Evolutionary conservation across 2,329 filamentous ascomycete species (phyloP).

Genomic region (Pseudocercospora fijiensis): DNA sequence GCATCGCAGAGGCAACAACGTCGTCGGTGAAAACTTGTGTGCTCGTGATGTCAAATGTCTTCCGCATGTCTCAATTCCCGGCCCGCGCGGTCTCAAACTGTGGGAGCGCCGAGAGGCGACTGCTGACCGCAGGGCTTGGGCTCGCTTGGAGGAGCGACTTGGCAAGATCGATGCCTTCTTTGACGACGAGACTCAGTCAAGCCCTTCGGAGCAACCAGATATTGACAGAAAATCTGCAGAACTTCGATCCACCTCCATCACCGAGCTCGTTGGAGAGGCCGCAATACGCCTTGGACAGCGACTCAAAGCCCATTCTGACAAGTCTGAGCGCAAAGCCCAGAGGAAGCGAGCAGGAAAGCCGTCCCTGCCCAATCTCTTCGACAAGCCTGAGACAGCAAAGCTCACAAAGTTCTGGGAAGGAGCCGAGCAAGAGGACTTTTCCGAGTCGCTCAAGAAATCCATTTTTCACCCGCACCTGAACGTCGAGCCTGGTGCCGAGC

Average conservation of each 20-base stretch:
- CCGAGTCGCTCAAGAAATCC: not conserved
- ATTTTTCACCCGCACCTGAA: constrained; percentile 6
- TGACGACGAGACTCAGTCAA: not conserved
- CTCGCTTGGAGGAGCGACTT: not conserved
- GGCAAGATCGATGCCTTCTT: not conserved
- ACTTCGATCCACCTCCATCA: not conserved
- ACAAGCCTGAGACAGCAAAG: constrained; percentile 19
- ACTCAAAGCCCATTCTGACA: not conserved
- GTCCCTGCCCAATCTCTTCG: constrained; percentile 12
- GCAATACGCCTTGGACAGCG: not conserved
- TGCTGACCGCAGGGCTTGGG: not conserved
- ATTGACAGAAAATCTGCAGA: not conserved
- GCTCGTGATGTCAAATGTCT: not conserved
- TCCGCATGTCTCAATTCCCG: not conserved
- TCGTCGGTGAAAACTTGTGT: not conserved
- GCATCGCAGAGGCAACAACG: not conserved
- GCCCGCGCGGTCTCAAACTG: not conserved
- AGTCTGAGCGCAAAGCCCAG: not conserved
- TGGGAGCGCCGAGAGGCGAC: not conserved
- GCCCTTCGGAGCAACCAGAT: not conserved
- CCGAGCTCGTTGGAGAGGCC: not conserved
- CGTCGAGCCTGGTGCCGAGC: not conserved
- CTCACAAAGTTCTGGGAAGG: constrained; percentile 21
- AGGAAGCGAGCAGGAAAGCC: constrained; percentile 10
- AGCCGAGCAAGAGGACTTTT: constrained; percentile 6